Evolutionary conservation across 176 grass and related monocot species (phyloP), one percentile per base, ranked within the genome.

Genomic region (Oryza coarctata): DNA sequence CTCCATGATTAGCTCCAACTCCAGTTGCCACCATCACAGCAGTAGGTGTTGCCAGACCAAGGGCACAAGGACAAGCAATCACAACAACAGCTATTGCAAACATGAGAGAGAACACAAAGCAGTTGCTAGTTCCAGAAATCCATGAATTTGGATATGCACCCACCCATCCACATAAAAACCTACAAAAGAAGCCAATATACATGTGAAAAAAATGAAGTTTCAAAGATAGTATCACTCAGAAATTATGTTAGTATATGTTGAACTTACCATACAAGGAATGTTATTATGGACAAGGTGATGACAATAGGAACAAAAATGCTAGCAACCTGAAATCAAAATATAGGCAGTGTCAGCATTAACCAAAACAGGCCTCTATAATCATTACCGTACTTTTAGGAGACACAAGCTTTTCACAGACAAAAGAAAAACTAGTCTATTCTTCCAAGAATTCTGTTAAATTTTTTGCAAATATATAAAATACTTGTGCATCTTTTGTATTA

Each of bases 1-100:
- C 85, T 65, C 96, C 96, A 34, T 99, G 96, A 11, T 90, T 89
- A 65, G 96, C 96, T 70, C 96, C 96, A 17, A 99, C 84, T 86
- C 96, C 96, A 27, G 96, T 99, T 6, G 96, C 96, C 32, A 99
- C 96, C 96, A 99, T 99, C 52, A 99, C 96, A 50, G 96, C 96
- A 65, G 96, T 99, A 71, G 96, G 96, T 50, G 96, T 99, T 74
- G 96, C 96, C 76, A 99, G 80, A 82, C 96, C 93, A 88, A 99
- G 93, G 23, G 96, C 96, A 32, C 96, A 99, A 58, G 93, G 96
- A 35, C 96, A 99, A 74, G 96, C 96, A 89, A 99, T 99, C 35
- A 99, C 93, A 68, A 99, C 96, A 3, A 99, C 96, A 79, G 96
- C 88, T 89, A 99, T 99, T 12, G 96, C 89, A 71, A 99, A 99